phyloP scores from a whole-genome alignment of 805 yeast genomes.

The Candida stauntonica region DNA sequence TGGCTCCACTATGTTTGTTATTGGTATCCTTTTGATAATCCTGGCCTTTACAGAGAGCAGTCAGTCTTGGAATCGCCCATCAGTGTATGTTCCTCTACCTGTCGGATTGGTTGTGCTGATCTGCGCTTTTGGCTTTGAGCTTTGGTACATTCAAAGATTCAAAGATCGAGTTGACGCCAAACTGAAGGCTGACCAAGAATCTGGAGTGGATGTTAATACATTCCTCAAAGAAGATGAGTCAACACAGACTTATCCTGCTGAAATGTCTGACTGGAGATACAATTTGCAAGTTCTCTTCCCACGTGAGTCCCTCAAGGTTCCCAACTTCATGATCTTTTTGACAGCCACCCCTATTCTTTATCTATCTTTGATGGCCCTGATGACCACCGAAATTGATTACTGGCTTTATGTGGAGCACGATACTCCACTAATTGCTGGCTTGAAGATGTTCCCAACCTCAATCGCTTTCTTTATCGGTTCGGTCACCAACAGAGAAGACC shows the following conservation, averaged over 20 bases:
- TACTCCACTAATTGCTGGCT: constrained; percentile 32
- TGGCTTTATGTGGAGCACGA: constrained; percentile 26
- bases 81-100: constrained; percentile 37
- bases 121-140: constrained; percentile 30
- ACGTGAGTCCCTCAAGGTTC: constrained; percentile 23
- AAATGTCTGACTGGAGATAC: constrained; percentile 8
- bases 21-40: constrained; percentile 35
- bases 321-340: constrained; percentile 26
- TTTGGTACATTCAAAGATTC: constrained; percentile 17
- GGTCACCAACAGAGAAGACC: constrained; percentile 21
- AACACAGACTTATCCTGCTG: not conserved
- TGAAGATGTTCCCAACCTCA: constrained; percentile 33
- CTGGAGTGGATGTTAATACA: not conserved
- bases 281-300: constrained; percentile 29
- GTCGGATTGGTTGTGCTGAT: constrained; percentile 34
- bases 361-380: constrained; percentile 19
- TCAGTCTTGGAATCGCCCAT: constrained; percentile 36
- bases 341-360: constrained; percentile 20
- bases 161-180: constrained; percentile 7
- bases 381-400: constrained; percentile 24
- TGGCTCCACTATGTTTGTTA: constrained; percentile 32
- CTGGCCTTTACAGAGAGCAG: constrained; percentile 45
- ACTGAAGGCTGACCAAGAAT: not conserved
- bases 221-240: not conserved
- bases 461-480: constrained; percentile 31